phyloP scores from a whole-genome alignment of 148 eudicot genomes.

The Cornus kousa region DNA sequence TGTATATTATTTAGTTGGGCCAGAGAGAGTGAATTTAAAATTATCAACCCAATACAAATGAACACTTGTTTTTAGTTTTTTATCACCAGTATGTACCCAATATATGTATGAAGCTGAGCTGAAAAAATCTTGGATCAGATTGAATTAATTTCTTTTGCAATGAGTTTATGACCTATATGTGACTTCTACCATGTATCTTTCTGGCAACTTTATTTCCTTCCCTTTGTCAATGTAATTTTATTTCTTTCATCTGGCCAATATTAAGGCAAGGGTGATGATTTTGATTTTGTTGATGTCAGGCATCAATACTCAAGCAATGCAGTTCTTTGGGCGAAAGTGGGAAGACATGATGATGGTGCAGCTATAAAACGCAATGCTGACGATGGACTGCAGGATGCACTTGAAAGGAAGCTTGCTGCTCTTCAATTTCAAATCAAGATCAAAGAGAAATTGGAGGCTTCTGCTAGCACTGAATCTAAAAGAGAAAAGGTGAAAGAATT shows the following conservation, averaged over 20 bases:
- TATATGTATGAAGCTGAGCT: background rate
- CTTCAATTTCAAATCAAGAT: slow-evolving; percentile 85
- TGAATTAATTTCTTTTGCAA: background rate
- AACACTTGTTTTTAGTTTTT: background rate
- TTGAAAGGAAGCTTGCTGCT: slow-evolving; percentile 95
- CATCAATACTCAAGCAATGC: slow-evolving; percentile 89
- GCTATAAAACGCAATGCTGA: slow-evolving; percentile 55
- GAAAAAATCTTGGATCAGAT: background rate
- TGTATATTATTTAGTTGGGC: background rate
- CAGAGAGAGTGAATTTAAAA: background rate
- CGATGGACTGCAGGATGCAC: slow-evolving; percentile 82
- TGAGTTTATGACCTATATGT: background rate
- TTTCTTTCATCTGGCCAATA: background rate
- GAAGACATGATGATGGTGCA: slow-evolving; percentile 45
- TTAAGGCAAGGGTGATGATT: too few species aligned
- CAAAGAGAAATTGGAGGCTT: slow-evolving; percentile 64
- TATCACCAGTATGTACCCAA: background rate
- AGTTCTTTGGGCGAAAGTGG: slow-evolving; percentile 90
- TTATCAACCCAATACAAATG: background rate
- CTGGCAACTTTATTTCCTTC: too few species aligned
- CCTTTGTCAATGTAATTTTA: too few species aligned
- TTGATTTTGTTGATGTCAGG: slow-evolving; percentile 40
- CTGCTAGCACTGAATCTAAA: slow-evolving; percentile 42
- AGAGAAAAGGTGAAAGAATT: slow-evolving; percentile 76
- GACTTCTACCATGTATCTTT: background rate